Conservation (phyloP, 2,329 filamentous ascomycete genomes). For the Nannizzia gypsea region DNA sequence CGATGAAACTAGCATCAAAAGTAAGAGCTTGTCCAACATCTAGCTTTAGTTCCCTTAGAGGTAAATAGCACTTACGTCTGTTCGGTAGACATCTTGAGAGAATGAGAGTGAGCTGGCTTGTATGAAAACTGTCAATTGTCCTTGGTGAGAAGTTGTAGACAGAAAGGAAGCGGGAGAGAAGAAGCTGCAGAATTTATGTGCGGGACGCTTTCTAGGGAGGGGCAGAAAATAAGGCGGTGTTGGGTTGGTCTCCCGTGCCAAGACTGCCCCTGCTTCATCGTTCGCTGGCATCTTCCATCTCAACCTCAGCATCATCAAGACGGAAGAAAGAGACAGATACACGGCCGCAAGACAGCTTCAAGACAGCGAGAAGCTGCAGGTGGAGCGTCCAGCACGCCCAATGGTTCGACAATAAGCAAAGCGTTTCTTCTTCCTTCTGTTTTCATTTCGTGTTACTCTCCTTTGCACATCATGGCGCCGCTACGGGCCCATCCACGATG, state of each 20-base stretch:
- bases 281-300: not conserved
- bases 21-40: constrained; percentile 11
- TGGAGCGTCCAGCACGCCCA: not conserved
- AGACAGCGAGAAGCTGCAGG: not conserved
- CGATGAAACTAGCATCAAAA: constrained; percentile 72
- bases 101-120: constrained; percentile 16
- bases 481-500: constrained; percentile 28
- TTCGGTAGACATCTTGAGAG: constrained; percentile 59
- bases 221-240: constrained; percentile 1
- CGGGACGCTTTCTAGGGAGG: not conserved
- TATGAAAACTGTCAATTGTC: not conserved
- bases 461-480: constrained; percentile 12
- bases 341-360: not conserved
- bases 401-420: not conserved
- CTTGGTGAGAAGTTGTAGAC: not conserved
- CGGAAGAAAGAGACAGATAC: not conserved
- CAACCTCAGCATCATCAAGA: not conserved
- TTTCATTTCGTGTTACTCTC: not conserved
- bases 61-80: constrained; percentile 59
- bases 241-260: not conserved
- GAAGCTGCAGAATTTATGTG: constrained; percentile 13
- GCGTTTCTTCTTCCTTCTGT: not conserved
- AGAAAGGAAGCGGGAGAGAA: constrained; percentile 36
- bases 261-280: not conserved
- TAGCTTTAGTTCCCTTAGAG: not conserved